phyloP scores from a whole-genome alignment of 2,329 filamentous ascomycete genomes.

The Didymella pomorum region DNA sequence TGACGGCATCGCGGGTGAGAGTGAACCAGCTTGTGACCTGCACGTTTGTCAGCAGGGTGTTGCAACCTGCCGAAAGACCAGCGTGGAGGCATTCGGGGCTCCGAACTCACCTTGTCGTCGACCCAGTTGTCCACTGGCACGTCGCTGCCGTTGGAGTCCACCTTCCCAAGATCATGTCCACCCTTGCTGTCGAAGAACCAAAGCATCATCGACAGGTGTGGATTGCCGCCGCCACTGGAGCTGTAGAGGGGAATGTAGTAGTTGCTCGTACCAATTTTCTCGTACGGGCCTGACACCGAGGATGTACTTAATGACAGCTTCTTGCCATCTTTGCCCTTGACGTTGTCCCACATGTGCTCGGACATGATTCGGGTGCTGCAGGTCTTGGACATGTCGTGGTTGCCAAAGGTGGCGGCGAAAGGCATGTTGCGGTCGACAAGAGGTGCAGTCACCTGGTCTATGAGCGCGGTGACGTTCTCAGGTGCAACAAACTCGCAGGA shows the following conservation, averaged over 20 bases:
- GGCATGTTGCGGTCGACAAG: conserved; percentile 64
- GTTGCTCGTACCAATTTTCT: conserved; percentile 56
- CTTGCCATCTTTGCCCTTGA: conserved; percentile 61
- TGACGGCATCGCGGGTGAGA: conserved; percentile 26
- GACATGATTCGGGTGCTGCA: conserved; percentile 35
- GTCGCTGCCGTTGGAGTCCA: conserved; percentile 26
- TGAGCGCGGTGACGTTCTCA: conserved; percentile 26
- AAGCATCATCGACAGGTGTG: conserved; percentile 59
- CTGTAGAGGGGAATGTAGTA: conserved; percentile 63
- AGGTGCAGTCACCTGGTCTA: conserved; percentile 39
- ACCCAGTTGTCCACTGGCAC: conserved; percentile 30
- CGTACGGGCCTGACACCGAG: conserved; percentile 50
- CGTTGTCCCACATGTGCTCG: conserved; percentile 40
- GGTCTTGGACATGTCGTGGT: conserved; percentile 64
- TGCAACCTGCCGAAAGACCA: not conserved
- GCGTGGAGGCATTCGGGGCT: not conserved
- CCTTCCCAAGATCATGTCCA: conserved; percentile 27
- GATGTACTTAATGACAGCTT: conserved; percentile 52
- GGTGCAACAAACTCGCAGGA: conserved; percentile 63
- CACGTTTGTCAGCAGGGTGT: not conserved
- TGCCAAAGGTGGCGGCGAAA: conserved; percentile 76
- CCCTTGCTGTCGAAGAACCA: conserved; percentile 73
- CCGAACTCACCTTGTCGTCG: conserved; percentile 29
- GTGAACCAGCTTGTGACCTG: conserved; percentile 43
- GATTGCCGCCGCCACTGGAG: conserved; percentile 41